Conservation (phyloP, 1,284 basidiomycete species). For the Ceratobasidium theobromae region DNA sequence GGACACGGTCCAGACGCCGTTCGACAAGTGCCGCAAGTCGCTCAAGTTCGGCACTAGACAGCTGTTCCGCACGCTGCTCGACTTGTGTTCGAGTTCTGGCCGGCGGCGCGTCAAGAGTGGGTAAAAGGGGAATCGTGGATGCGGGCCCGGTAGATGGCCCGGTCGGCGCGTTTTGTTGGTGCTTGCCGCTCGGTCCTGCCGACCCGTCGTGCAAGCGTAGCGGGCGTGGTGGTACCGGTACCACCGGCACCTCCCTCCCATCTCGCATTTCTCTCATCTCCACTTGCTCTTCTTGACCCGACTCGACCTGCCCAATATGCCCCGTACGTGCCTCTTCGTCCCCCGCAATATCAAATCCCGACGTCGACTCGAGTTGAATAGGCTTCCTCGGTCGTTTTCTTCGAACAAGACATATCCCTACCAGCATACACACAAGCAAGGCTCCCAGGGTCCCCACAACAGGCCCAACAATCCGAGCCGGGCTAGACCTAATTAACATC, state of each 20-base stretch:
- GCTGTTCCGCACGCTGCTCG: conserved; percentile 22
- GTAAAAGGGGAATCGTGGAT: not conserved
- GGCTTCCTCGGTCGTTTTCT: not conserved
- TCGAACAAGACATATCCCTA: not conserved
- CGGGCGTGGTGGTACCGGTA: not conserved
- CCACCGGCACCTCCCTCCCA: not conserved
- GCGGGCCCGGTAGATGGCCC: too few relatives aligned
- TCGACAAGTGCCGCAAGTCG: conserved; percentile 8
- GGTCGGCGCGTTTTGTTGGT: not conserved
- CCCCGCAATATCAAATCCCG: conserved; percentile 1
- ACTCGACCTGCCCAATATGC: too few relatives aligned
- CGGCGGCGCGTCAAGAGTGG: not conserved
- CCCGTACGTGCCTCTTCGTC: not conserved
- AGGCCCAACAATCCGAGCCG: not conserved
- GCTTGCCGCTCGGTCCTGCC: not conserved
- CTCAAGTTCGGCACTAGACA: conserved; percentile 17
- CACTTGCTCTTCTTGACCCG: too few relatives aligned
- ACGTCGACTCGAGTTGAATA: not conserved
- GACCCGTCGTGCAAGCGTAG: not conserved
- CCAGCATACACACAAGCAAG: not conserved
- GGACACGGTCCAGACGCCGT: conserved; percentile 4
- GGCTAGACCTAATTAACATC: not conserved
- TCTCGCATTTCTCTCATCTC: too few relatives aligned
- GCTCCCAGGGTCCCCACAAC: not conserved
- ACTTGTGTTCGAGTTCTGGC: not conserved